phyloP scores from a whole-genome alignment of 805 yeast genomes.

The Candida germanica region DNA sequence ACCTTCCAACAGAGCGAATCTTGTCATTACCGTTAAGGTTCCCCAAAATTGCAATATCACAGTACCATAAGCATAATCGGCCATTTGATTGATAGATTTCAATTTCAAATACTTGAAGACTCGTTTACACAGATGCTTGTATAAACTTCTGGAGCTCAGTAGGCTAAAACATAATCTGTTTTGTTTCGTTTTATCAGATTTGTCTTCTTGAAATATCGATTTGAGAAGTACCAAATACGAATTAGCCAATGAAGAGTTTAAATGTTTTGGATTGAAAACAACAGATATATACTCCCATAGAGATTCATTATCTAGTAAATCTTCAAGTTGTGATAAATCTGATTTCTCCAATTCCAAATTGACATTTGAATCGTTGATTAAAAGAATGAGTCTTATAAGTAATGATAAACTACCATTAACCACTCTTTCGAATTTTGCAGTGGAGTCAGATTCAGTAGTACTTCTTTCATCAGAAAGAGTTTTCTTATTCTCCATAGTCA shows the following conservation, averaged over 20 bases:
- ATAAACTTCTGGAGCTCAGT: slow-evolving; percentile 22
- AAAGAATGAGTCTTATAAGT: slow-evolving; percentile 32
- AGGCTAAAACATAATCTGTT: slow-evolving; percentile 14
- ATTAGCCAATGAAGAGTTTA: slow-evolving; percentile 32
- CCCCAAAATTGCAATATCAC: slow-evolving; percentile 48
- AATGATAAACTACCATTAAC: slow-evolving; percentile 48
- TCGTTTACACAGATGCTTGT: slow-evolving; percentile 42
- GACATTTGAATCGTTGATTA: slow-evolving; percentile 14
- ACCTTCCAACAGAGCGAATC: slow-evolving; percentile 16
- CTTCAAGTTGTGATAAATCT: slow-evolving; percentile 15
- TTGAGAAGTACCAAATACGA: slow-evolving; percentile 22
- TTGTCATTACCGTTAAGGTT: slow-evolving; percentile 41
- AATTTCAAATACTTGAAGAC: slow-evolving; percentile 44
- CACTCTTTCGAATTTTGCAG: slow-evolving; percentile 59
- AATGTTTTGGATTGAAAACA: slow-evolving; percentile 19
- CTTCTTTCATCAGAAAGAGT: slow-evolving; percentile 75
- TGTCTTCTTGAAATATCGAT: slow-evolving; percentile 17
- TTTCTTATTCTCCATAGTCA: slow-evolving; percentile 55
- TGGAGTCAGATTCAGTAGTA: slow-evolving; percentile 62
- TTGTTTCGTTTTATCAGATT: slow-evolving; percentile 4
- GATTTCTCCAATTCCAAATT: slow-evolving; percentile 12
- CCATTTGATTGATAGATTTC: slow-evolving; percentile 23
- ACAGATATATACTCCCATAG: slow-evolving; percentile 33
- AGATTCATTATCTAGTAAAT: slow-evolving; percentile 23
- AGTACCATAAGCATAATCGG: slow-evolving; percentile 43